These are phyloP conservation scores for Lentinus tigrinus DNA, from an alignment of 768 basidiomycete genomes.

Conservation along the genomic window DNA sequence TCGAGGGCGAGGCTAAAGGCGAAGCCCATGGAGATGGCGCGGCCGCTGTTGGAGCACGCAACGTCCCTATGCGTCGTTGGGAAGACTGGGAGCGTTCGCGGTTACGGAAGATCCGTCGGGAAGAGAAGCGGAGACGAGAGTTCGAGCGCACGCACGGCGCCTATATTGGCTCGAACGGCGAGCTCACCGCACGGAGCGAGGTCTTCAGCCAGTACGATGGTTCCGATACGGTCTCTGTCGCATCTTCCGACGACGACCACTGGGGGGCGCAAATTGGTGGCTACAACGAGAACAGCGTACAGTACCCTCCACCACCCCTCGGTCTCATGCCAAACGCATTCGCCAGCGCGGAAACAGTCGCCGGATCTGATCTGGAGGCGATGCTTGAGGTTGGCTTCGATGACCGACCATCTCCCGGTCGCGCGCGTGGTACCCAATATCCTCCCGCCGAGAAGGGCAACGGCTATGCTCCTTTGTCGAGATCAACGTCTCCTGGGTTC, in stretches of 20 bases:
- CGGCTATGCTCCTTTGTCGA: conserved; percentile 56
- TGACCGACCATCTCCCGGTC: conserved; percentile 51
- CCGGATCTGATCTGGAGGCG: conserved; percentile 78
- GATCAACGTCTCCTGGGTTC: conserved; percentile 46
- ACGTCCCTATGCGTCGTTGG: conserved; percentile 95
- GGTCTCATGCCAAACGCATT: conserved; percentile 50
- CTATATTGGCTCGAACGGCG: conserved; percentile 67
- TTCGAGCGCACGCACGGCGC: conserved; percentile 76
- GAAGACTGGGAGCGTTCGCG: conserved; percentile 99
- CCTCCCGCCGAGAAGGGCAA: conserved; percentile 61
- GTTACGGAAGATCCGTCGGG: conserved; percentile 85
- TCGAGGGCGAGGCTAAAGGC: conserved; percentile 85
- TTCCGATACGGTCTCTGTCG: conserved; percentile 77
- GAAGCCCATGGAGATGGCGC: conserved; percentile 74
- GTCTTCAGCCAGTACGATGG: conserved; percentile 61
- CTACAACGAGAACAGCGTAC: conserved; percentile 82
- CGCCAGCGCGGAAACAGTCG: conserved; percentile 48
- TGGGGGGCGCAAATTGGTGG: conserved; percentile 96
- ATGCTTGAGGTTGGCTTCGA: conserved; percentile 94
- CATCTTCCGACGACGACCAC: conserved; percentile 90
- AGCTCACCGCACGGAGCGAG: conserved; percentile 56
- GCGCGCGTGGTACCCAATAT: conserved; percentile 47
- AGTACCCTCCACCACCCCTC: conserved; percentile 85
- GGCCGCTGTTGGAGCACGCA: conserved; percentile 47
- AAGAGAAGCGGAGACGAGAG: conserved; percentile 78